Evolutionary conservation across 805 yeast genomes (phyloP), one percentile per base, ranked within the genome.

Genomic region (Maudiozyma saulgeensis): DNA sequence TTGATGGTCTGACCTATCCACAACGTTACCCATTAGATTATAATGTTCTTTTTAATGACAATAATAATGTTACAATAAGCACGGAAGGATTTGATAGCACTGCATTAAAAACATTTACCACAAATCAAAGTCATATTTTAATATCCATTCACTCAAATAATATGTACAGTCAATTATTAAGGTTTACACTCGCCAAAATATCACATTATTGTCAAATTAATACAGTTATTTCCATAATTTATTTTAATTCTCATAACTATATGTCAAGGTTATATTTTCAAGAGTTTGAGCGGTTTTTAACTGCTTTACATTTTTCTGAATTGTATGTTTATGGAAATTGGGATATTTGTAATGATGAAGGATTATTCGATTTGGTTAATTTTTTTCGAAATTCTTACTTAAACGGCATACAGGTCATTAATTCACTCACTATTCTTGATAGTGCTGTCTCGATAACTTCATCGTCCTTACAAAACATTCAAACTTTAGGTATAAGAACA

Each of bases 221-320:
- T n/a, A 49, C 60, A 8, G 57, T 53, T 34, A 43, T 63, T 9
- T 58, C 57, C 46, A 45, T 62, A 11, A 46, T 63, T 8, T 63
- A 59, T 47, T 50, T 56, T 37, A 61, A 59, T 16, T 45, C 47
- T 1, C 41, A 44, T 15, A 61, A 63, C 49, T 62, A 53, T 42
- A 43, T 63, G 26, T 61, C 64, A 46, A 57, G 58, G 44, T 41
- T 63, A 39, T 62, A 63, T 47, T 62, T 63, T 31, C 55, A 58
- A 4, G 61, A 56, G 43, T 50, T 63, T 31, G 42, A 49, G 16
- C 42, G 48, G 31, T 46, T 46, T 12, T 40, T 32, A 9, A 28
- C 46, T 13, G 43, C 32, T 16, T 40, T 63, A 19, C 40, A 47
- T 3, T 45, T 63, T 26, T 52, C 61, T 44, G 68, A 63, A 43